Conservation (phyloP, 441 rosid genomes). For the Mallotus repandus region DNA sequence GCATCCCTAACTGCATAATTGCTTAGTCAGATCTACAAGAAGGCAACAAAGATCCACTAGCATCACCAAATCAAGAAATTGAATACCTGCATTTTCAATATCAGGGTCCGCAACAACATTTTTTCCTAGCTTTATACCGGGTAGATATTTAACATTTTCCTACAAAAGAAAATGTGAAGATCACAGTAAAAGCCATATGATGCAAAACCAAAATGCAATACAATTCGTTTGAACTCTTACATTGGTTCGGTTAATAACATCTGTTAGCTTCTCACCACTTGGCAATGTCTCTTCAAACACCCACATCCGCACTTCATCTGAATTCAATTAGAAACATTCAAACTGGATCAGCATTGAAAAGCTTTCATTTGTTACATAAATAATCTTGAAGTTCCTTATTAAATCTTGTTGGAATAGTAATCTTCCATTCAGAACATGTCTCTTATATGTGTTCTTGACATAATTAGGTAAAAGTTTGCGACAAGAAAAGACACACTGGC, state of each 20-base stretch:
- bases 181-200: not conserved
- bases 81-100: constrained; percentile 76
- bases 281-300: constrained; percentile 88
- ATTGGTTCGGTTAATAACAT: constrained; percentile 80
- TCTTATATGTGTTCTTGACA: not conserved
- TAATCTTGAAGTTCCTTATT: not conserved
- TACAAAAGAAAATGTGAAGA: constrained; percentile 21
- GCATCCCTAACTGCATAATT: constrained; percentile 73
- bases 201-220: not conserved
- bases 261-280: constrained; percentile 85
- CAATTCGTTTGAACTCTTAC: constrained; percentile 37
- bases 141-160: constrained; percentile 93
- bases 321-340: constrained; percentile 15
- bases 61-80: constrained; percentile 16
- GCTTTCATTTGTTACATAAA: not conserved
- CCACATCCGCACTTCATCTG: constrained; percentile 99
- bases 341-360: not conserved
- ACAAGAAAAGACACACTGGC: not conserved
- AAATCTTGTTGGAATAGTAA: not conserved
- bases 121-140: constrained; percentile 83
- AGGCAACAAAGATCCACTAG: not conserved
- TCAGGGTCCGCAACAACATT: constrained; percentile 89
- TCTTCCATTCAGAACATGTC: not conserved
- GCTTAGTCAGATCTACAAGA: constrained; percentile 9
- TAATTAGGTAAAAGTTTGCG: no score